Conservation (phyloP, 1,284 basidiomycete genomes). For the Ceratobasidium sp. region DNA sequence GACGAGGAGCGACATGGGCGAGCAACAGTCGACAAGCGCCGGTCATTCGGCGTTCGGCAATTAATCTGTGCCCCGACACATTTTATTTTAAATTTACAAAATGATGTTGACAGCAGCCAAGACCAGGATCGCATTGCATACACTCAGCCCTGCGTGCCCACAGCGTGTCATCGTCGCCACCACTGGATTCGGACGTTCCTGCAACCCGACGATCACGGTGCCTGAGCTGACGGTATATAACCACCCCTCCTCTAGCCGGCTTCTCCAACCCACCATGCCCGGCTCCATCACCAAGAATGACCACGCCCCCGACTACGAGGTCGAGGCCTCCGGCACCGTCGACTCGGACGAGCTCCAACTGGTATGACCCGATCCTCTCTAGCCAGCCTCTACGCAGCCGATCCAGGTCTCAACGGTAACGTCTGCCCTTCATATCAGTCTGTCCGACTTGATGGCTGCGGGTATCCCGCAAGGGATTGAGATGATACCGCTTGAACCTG, state of each 20-base stretch:
- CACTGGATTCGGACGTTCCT: background rate
- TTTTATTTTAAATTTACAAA: background rate
- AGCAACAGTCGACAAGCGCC: background rate
- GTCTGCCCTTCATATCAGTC: constrained; percentile 59
- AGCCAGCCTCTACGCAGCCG: constrained; percentile 53
- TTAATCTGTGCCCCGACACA: background rate
- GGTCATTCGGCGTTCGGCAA: background rate
- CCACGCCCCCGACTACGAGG: background rate
- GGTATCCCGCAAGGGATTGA: constrained; percentile 85
- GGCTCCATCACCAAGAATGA: constrained; percentile 22
- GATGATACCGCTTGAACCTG: constrained; percentile 95
- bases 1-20: background rate
- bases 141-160: background rate
- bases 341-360: constrained; percentile 70
- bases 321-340: constrained; percentile 48
- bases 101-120: background rate
- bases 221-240: constrained; percentile 16
- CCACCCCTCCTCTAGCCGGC: background rate
- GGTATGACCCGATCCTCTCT: constrained; percentile 58
- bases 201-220: background rate
- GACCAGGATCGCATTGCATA: background rate
- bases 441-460: constrained; percentile 71
- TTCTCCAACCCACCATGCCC: constrained; percentile 26
- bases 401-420: constrained; percentile 52
- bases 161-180: constrained; percentile 3